Base-by-base conservation (phyloP, 768 basidiomycete genomes). In the Galerina marginata region DNA sequence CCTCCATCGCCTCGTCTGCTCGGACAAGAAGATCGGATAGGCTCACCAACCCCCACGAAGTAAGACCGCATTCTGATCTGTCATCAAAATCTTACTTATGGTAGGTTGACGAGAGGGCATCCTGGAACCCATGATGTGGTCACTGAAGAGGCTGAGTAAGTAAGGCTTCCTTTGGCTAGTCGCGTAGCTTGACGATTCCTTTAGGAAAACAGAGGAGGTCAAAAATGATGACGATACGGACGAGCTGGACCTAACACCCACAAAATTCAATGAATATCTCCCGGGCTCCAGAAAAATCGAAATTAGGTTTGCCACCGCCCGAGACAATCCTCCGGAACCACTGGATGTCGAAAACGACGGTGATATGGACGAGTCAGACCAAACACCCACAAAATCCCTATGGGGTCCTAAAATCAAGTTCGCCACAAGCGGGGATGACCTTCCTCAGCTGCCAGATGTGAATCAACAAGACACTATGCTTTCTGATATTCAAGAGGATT, bases 31-130 rank as follows among this genome's bases (percentile, higher is more conserved):
- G 52, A 59, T n/a, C 53, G 48, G 25, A 61, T 55, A 33, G 54
- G 26, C 38, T 60, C 64, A 9, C 62, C 61, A 23, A 59, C 55
- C 42, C 60, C 60, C 12, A 56, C 40, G 4, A 62, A 64, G 67
- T 62, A 51, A 37, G 62, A 40, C 14, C n/a, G 4, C 11, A 16
- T 2, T 48, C 43, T 11, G 15, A 9, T 9, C 1, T 9, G 5
- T 16, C 23, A 38, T 15, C 12, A 37, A 25, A 23, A 23, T 23
- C 51, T 53, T 9, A 53, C 9, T n/a, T 9, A 2, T 10, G 12
- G 23, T 26, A 40, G 38, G 6, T 39, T 26, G 6, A 15, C 5
- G 39, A 53, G 14, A 26, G 23, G 3, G 12, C 15, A 38, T 15
- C n/a, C 26, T 57, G 40, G 39, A 25, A 40, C 40, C 39, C 39